Evolutionary conservation across 345 rosid genomes (phyloP), one percentile per base, ranked within the genome.

Genomic region (Sonneratia caseolaris): DNA sequence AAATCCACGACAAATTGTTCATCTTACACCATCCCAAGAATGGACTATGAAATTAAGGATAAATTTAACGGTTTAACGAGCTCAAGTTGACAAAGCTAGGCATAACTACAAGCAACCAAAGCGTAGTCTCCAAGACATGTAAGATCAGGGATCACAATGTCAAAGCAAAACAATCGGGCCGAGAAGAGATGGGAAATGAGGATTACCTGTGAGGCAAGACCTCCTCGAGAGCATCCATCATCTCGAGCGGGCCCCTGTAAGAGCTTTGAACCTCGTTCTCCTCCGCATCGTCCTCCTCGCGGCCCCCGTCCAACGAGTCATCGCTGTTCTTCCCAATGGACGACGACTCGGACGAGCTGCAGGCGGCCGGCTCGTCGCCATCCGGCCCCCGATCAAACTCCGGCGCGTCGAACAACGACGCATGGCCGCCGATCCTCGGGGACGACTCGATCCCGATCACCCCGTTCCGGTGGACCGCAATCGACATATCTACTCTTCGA

Each of bases 241-340:
- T 70, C 47, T 81, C 83, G 66, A 86, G 74, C 47, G 87, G 79
- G 8, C 87, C 82, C 32, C 84, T 85, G 69, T 82, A 88, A 12
- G 80, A 70, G 66, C 91, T 88, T 82, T 90, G 85, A 11, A 82
- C 91, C 78, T 88, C 96, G 77, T 78, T 77, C 27, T 83, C 88
- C 62, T 73, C 81, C 36, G 71, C 76, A 36, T 67, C 79, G 38
- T 71, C 87, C 72, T 47, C 51, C 51, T 47, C 51, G 51, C 13
- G 13, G 51, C 15, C 51, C 13, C 51, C 51, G 13, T 9, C 51
- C 13, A 47, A 13, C 13, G 51, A 47, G 3, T 36, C 64, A 72
- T 86, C 92, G 64, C 92, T 88, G 47, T 86, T 78, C 73, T 66
- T 85, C 19, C 96, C 91, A 64, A 88, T 86, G 51, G 92, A 90